Evolutionary conservation across 192 early-diverging fungal genomes (phyloP).

Genomic region (Backusella macrospora): DNA sequence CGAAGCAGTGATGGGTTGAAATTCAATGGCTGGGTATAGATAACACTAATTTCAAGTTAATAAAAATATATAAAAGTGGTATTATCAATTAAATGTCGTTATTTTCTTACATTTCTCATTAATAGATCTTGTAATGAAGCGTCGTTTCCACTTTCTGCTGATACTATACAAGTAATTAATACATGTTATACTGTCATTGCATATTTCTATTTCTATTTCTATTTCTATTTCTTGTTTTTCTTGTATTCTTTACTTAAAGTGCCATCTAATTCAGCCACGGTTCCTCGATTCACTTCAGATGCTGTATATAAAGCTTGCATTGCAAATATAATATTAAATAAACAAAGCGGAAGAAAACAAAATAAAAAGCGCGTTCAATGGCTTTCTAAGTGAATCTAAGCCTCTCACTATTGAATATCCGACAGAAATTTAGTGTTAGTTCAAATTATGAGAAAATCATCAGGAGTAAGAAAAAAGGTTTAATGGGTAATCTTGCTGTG

Average conservation of each 20-base stretch:
- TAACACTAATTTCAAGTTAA: neutral
- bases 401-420: no score
- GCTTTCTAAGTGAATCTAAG: no score
- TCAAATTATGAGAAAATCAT: no score
- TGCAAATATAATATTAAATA: neutral
- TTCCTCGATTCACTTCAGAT: neutral
- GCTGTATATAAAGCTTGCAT: neutral
- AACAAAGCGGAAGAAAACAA: neutral
- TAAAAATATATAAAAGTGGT: neutral
- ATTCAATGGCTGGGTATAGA: conserved; percentile 22
- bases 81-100: neutral
- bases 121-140: conserved; percentile 4
- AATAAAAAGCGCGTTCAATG: neutral
- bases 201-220: neutral
- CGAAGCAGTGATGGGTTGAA: neutral
- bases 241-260: neutral
- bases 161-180: neutral
- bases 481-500: no score
- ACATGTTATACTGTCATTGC: neutral
- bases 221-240: neutral
- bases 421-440: no score
- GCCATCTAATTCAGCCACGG: conserved; percentile 16
- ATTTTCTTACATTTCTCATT: neutral
- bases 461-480: no score
- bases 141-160: neutral